Evolutionary conservation across 306 rosid species (phyloP).

Genomic region (Cicer chorassanicum): DNA sequence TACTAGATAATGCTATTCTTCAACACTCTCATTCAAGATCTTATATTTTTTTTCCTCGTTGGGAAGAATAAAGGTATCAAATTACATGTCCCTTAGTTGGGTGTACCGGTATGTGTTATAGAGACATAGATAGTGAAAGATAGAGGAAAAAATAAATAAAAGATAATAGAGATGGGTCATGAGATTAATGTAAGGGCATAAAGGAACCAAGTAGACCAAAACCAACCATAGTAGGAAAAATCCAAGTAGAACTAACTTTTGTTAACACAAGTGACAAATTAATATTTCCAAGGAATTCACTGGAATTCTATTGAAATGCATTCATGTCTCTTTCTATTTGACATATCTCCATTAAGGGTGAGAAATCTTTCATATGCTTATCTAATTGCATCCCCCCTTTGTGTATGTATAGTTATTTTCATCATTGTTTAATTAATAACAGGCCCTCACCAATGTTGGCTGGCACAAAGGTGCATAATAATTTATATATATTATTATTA

Average conservation of each 20-base stretch:
- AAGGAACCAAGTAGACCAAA: slow-evolving; percentile 49
- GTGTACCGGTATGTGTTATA: slow-evolving; percentile 44
- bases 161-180: slow-evolving; percentile 2
- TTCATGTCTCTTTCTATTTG: slow-evolving; percentile 72
- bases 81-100: slow-evolving; percentile 47
- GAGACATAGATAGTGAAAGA: slow-evolving; percentile 47
- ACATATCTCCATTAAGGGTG: slow-evolving; percentile 59
- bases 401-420: slow-evolving; percentile 45
- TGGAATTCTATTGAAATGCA: slow-evolving; percentile 44
- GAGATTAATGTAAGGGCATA: slow-evolving; percentile 38
- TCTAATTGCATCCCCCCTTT: slow-evolving; percentile 41
- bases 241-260: slow-evolving; percentile 53
- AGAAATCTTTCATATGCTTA: slow-evolving; percentile 49
- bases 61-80: slow-evolving; percentile 58
- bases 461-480: slow-evolving; percentile 39
- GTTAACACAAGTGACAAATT: slow-evolving; percentile 62
- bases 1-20: slow-evolving; percentile 51
- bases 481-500: not conserved
- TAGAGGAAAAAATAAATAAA: slow-evolving; percentile 16
- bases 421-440: slow-evolving; percentile 38
- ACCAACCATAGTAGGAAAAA: slow-evolving; percentile 52
- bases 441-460: slow-evolving; percentile 46
- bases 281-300: slow-evolving; percentile 62
- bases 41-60: slow-evolving; percentile 46
- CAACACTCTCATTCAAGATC: slow-evolving; percentile 38